These are phyloP conservation scores for Scutellaria minor DNA, from an alignment of 257 asterid genomes.

Conservation along the genomic window DNA sequence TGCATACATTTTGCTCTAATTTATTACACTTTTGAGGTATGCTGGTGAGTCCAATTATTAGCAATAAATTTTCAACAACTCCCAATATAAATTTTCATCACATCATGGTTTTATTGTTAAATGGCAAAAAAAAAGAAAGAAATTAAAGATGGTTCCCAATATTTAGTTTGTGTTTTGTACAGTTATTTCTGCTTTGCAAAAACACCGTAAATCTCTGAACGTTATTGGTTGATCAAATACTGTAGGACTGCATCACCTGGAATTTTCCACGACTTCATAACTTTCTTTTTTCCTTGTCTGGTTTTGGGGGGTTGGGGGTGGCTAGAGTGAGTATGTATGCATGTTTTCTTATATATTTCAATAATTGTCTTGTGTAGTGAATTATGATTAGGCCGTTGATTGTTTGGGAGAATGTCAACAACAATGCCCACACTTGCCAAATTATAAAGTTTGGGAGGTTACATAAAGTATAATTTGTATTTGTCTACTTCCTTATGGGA, in stretches of 20 bases:
- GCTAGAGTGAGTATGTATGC: neutral
- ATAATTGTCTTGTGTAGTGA: conserved; percentile 30
- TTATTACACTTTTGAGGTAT: no score
- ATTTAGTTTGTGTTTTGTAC: neutral
- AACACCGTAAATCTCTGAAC: neutral
- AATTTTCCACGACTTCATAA: no score
- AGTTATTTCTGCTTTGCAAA: conserved; percentile 5
- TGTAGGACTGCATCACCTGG: neutral
- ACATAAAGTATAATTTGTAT: no score
- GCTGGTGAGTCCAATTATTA: no score
- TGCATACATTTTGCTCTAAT: neutral
- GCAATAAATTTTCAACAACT: no score
- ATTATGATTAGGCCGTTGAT: conserved; percentile 39
- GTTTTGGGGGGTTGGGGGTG: neutral
- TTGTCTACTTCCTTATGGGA: neutral
- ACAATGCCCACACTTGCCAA: conserved; percentile 72
- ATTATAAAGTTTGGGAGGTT: no score
- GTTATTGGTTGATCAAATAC: neutral
- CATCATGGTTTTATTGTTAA: neutral
- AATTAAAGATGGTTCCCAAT: neutral
- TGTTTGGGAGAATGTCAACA: conserved; percentile 41
- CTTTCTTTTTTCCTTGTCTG: no score
- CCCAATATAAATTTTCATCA: neutral
- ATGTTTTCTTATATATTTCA: neutral
- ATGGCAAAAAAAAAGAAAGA: neutral